phyloP scores from a whole-genome alignment of 352 stramenopile genomes.

The Globisporangium apiculatum region DNA sequence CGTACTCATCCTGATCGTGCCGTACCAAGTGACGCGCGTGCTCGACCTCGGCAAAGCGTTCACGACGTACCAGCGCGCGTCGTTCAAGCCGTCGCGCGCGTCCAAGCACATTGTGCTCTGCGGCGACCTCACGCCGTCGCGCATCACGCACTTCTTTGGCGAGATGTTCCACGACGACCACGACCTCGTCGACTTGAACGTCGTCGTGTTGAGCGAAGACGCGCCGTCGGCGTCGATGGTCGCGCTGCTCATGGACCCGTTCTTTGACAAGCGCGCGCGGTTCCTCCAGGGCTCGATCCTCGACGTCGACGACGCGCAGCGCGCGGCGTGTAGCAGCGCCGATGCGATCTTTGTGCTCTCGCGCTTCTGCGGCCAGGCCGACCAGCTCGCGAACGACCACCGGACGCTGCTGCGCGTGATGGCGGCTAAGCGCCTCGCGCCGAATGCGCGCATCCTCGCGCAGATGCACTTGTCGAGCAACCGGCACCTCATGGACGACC shows the following conservation, averaged over 20 bases:
- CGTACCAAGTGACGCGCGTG: conserved; percentile 79
- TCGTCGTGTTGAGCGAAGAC: conserved; percentile 73
- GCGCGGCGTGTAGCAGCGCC: conserved; percentile 49
- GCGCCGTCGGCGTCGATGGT: conserved; percentile 68
- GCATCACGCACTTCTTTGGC: conserved; percentile 82
- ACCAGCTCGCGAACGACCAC: conserved; percentile 67
- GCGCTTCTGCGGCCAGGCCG: conserved; percentile 51
- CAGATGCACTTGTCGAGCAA: conserved; percentile 78
- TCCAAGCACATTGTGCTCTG: conserved; percentile 78
- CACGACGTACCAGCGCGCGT: conserved; percentile 63
- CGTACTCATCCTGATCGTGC: conserved; percentile 79
- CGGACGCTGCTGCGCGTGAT: conserved; percentile 77
- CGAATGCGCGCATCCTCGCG: conserved; percentile 45
- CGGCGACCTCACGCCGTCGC: conserved; percentile 70
- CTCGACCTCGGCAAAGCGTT: conserved; percentile 74
- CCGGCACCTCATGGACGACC: conserved; percentile 62
- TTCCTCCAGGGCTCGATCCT: conserved; percentile 79
- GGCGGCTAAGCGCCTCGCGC: conserved; percentile 58
- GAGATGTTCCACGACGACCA: conserved; percentile 87
- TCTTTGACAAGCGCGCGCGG: conserved; percentile 78
- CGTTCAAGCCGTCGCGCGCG: conserved; percentile 55
- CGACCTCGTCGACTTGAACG: conserved; percentile 71
- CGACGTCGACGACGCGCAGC: conserved; percentile 70
- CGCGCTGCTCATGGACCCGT: conserved; percentile 72
- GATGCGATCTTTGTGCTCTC: conserved; percentile 80